Percentiles rank a stretch among this genome's conserved stretches.
phyloP scores from a whole-genome alignment of 768 basidiomycete species.

The Epithele typhae region DNA sequence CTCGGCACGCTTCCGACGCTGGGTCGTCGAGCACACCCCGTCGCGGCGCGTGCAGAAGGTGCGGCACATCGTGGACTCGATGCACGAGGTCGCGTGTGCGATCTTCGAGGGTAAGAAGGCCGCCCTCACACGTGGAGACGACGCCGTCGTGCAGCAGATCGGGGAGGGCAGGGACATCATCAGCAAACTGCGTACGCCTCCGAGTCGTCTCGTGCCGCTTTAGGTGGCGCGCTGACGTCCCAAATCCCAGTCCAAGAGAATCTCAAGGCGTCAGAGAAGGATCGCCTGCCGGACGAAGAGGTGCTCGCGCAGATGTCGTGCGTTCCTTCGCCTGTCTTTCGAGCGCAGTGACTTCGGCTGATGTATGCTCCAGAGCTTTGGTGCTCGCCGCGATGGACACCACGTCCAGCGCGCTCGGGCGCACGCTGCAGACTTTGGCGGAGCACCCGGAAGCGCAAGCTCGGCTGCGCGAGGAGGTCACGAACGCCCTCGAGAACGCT shows the following conservation, averaged over 20 bases:
- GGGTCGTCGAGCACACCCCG: conserved; percentile 38
- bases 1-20: conserved; percentile 37
- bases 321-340: not conserved
- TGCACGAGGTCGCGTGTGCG: conserved; percentile 36
- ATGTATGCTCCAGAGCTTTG: conserved; percentile 11
- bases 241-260: conserved; percentile 16
- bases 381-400: conserved; percentile 24
- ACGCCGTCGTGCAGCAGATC: conserved; percentile 23
- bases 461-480: conserved; percentile 22
- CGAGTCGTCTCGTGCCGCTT: not conserved
- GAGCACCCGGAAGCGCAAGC: conserved; percentile 31
- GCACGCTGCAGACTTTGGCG: conserved; percentile 19
- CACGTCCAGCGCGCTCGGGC: conserved; percentile 17
- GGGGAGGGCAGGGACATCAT: conserved; percentile 42
- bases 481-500: conserved; percentile 6
- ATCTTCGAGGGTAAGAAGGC: conserved; percentile 37
- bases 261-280: conserved; percentile 5
- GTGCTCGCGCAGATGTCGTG: conserved; percentile 16
- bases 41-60: conserved; percentile 35
- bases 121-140: conserved; percentile 22
- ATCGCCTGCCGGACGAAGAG: conserved; percentile 14
- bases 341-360: not conserved
- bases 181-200: conserved; percentile 38
- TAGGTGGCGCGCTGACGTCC: not conserved
- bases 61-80: conserved; percentile 41